A percentile compares a stretch with the other conserved stretches of the same genome.
phyloP scores from a whole-genome alignment of 208 protist genomes.

The Acanthamoeba royreba region DNA sequence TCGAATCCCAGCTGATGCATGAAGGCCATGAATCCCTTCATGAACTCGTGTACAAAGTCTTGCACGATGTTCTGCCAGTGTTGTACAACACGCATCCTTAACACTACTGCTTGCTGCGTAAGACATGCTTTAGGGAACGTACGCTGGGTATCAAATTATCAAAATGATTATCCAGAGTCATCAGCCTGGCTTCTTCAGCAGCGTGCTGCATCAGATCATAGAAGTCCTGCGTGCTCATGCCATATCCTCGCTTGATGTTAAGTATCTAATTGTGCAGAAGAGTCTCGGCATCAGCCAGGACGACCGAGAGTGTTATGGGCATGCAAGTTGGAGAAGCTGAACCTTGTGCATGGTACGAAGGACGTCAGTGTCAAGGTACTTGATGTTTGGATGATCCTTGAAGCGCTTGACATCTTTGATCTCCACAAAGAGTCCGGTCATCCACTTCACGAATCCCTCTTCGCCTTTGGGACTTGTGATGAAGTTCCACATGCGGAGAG shows the following conservation, averaged over 20 bases:
- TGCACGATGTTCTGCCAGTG: not conserved
- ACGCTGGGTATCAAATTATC: not conserved
- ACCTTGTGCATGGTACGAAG: not conserved
- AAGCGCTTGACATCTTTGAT: not conserved
- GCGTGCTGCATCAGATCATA: not conserved
- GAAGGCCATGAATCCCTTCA: not conserved
- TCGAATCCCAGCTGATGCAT: constrained; percentile 15
- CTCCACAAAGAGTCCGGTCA: not conserved
- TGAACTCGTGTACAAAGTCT: not conserved
- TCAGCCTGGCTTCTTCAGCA: not conserved
- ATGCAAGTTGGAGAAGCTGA: not conserved
- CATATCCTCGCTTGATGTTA: constrained; percentile 1
- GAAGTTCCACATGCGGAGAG: not conserved
- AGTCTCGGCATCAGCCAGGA: not conserved
- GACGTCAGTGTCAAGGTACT: not conserved
- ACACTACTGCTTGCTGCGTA: not conserved
- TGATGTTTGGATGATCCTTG: not conserved
- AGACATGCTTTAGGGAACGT: not conserved
- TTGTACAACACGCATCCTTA: not conserved
- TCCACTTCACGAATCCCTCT: not conserved
- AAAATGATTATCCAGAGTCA: not conserved
- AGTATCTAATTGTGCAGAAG: not conserved
- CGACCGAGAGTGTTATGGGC: not conserved
- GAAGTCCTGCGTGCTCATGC: not conserved
- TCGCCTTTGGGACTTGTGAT: not conserved